Evolutionary conservation across 106 monocot genomes (phyloP), one percentile per base, ranked within the genome.

Genomic region (Acorus calamus): DNA sequence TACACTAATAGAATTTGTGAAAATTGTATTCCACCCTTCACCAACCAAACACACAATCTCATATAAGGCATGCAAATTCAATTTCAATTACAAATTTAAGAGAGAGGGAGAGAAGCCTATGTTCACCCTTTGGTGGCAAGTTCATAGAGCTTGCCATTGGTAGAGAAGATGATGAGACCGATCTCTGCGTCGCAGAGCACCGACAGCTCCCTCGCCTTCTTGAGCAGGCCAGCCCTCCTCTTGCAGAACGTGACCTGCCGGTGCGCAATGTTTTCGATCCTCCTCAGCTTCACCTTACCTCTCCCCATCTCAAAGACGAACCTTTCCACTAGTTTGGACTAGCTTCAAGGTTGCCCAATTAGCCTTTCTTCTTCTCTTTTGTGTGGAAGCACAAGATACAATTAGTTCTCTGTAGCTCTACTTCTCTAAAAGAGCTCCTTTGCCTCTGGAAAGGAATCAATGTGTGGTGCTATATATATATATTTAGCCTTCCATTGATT

Each of bases 221-320:
- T 68, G 57, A 68, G 58, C 49, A 68, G 46, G 0, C 68, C 68
- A 7, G 68, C 56, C 14, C 68, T 56, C 8, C 68, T 45, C 57
- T 68, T 68, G 68, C 68, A 68, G 46, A 68, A 68, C 14, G 68
- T 68, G 3, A 68, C 68, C 47, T 68, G 68, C 5, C 68, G 56
- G 56, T 68, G 68, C 4, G 54, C 68, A 2, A 57, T 56, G 58
- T 59, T 68, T 48, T 68, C 68, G 3, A 68, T 68, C 56, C 56
- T 46, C 49, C 68, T 68, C 68, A 68, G 56, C 68, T 68, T 57
- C 6, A 68, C 68, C 46, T 68, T 68, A 8, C 68, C 68, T 57
- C 68, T n/a, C 14, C 49, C 68, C 68, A 68, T 68, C 66, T 28
- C 28, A 28, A 28, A 28, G 28, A 28, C 28, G 1, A 28, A 28